Base-by-base conservation (phyloP, 106 monocot genomes). In the Dendrobium chrysotoxum region DNA sequence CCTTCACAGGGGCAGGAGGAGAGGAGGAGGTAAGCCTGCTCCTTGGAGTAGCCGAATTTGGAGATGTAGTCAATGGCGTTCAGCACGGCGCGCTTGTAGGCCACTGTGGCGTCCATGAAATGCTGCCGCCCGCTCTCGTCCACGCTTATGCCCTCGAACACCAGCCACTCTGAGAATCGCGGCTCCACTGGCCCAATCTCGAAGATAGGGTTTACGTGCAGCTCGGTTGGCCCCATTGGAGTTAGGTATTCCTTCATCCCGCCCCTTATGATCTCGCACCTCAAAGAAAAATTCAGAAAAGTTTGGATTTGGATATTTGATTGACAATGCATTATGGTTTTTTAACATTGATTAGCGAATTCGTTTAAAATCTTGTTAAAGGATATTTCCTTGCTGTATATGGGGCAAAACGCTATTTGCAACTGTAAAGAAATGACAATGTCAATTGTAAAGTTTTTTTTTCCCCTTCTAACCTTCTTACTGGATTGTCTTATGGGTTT, bases 1-100 rank as follows among this genome's bases (percentile, higher is more conserved):
- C 96, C 96, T 50, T 96, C 93, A 53, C 92, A 92, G 0, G 95
- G 93, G 78, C 89, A 93, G 90, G 91, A 93, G 15, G 93, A 93
- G 20, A 96, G 90, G 39, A 96, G 66, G 40, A 93, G 80, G 76
- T 93, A 96, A 20, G 84, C 93, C 96, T 96, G 84, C 53, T 95
- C 95, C 77, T 89, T 89, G 65, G 95, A 92, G 85, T 95, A 95
- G 18, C 95, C 95, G 58, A 95, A 95, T 26, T 79, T 85, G 3
- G 90, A 92, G 73, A 95, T 77, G 82, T 95, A 95, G 55, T 92
- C 85, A 42, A 95, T 89, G 80, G 95, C 95, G 47, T 92, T 92
- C 53, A 95, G 89, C 71, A 83, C 87, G 0, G 95, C 95, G 10
- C 95, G 95, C 81, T 92, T 92, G 85, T 92, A 95, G 6, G 95